Conservation (phyloP, 192 early-diverging fungal genomes). For the Kappamyces sp. region DNA sequence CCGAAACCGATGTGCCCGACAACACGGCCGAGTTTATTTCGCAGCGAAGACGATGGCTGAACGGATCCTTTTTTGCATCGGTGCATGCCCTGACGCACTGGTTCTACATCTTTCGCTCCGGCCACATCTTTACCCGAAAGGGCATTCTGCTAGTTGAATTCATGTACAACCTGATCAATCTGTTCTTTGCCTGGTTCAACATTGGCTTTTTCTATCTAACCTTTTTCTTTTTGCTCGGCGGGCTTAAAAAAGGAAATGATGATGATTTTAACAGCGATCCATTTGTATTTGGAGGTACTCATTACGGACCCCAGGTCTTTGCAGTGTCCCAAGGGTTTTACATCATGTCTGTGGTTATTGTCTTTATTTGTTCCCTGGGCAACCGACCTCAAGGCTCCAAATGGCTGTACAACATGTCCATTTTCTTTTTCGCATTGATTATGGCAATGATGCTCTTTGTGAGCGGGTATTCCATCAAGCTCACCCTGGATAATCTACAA, state of each 20-base stretch:
- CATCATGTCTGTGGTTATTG: constrained; percentile 21
- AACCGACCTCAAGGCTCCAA: constrained; percentile 48
- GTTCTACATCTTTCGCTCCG: constrained; percentile 58
- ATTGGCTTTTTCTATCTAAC: constrained; percentile 59
- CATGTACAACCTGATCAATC: constrained; percentile 43
- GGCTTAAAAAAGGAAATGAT: constrained; percentile 22
- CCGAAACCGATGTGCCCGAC: constrained; percentile 75
- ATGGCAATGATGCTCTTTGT: constrained; percentile 30
- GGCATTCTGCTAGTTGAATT: constrained; percentile 56
- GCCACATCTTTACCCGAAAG: constrained; percentile 59
- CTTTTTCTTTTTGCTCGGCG: constrained; percentile 44
- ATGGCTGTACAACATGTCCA: constrained; percentile 22
- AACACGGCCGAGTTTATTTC: constrained; percentile 68
- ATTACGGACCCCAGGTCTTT: constrained; percentile 30
- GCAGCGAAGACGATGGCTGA: constrained; percentile 75
- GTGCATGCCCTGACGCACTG: constrained; percentile 66
- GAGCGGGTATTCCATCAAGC: constrained; percentile 17
- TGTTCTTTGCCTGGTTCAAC: constrained; percentile 44
- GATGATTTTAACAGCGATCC: not conserved
- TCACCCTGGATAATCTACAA: constrained; percentile 8
- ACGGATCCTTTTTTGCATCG: constrained; percentile 77
- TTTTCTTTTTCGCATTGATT: constrained; percentile 45
- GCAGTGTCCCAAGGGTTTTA: constrained; percentile 17
- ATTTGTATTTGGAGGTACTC: constrained; percentile 18
- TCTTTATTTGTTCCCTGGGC: constrained; percentile 39